Evolutionary conservation across 2,329 filamentous ascomycete genomes (phyloP), one percentile per base, ranked within the genome.

Genomic region (Trichoderma sp.): DNA sequence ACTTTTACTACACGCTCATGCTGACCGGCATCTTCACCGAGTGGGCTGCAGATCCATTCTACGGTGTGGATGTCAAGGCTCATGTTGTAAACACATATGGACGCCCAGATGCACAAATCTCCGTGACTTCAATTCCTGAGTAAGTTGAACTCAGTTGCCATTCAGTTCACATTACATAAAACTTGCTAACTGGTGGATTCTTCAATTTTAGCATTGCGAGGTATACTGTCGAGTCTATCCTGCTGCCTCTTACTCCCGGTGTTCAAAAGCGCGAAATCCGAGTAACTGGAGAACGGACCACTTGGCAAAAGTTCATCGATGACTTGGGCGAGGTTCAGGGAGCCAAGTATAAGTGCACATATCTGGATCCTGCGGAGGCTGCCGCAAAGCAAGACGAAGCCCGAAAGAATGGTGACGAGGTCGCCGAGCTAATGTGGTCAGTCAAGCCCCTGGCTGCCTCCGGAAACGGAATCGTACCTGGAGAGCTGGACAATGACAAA

Each of bases 1-100:
- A 67, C 3, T 67, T 67, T 28, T 67, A 67, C 20, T 67, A 67
- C 15, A 57, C 64, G 13, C 64, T 67, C 12, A 67, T 67, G 64
- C 50, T 67, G 20, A 67, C 64, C 4, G 64, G 64, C 23, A 39
- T 67, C 32, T 67, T 67, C 64, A 67, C 64, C 20, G 64, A 67
- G 23, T 67, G 64, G 64, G 50, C 64, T 0, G 64, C 64, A 4
- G 64, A 67, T 57, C 50, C 64, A 7, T 67, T 67, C 36, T 67
- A 67, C 15, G 50, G 50, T 15, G 32, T 67, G 12, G 64, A 67
- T 57, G 47, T 67, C 12, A 2, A 57, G 11, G 50, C 47, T 28
- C 64, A 67, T 39, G 32, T 32, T 39, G 64, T 32, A 9, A 57
- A 23, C 12, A 55, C 64, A 39, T 67, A 67, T 57, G 64, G 64